Percentiles rank a stretch among this genome's conserved stretches.
Evolutionary conservation across 495 filamentous ascomycete species (phyloP).

Genomic region (Podospora comata): DNA sequence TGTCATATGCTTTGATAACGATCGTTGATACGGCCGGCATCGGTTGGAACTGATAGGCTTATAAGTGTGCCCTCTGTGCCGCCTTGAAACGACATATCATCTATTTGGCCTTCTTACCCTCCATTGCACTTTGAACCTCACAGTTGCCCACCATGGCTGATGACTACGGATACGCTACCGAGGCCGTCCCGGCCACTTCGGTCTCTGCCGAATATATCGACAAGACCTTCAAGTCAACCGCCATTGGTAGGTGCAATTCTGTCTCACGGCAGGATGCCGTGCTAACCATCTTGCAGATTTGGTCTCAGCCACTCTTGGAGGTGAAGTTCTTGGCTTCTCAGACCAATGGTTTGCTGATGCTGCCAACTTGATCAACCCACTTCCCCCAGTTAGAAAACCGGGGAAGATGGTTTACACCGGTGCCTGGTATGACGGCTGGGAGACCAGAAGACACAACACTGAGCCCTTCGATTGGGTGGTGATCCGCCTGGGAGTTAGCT

Average conservation of each 20-base stretch:
- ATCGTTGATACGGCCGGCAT: background rate
- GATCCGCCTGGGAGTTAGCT: slow-evolving; percentile 73
- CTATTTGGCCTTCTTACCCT: background rate
- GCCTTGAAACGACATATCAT: background rate
- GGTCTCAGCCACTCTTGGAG: slow-evolving; percentile 69
- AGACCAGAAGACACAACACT: slow-evolving; percentile 82
- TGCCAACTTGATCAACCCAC: slow-evolving; percentile 71
- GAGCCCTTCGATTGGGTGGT: slow-evolving; percentile 81
- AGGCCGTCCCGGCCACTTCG: slow-evolving; percentile 44
- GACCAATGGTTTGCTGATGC: slow-evolving; percentile 91
- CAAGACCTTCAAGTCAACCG: slow-evolving; percentile 63
- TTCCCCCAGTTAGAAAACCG: slow-evolving; percentile 68
- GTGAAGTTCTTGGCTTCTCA: slow-evolving; percentile 69
- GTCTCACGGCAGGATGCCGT: background rate
- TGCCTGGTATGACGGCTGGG: slow-evolving; percentile 96
- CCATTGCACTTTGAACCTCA: background rate
- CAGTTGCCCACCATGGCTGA: slow-evolving; percentile 22
- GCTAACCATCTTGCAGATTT: slow-evolving; percentile 54
- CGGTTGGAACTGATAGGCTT: background rate
- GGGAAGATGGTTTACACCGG: slow-evolving; percentile 83
- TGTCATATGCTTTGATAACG: slow-evolving; percentile 5
- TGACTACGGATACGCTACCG: slow-evolving; percentile 45
- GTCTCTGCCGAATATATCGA: slow-evolving; percentile 63
- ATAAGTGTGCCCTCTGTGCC: background rate
- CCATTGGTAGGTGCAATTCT: slow-evolving; percentile 55